Evolutionary conservation across 345 rosid genomes (phyloP), one percentile per base, ranked within the genome.

Genomic region (Populus davidiana): DNA sequence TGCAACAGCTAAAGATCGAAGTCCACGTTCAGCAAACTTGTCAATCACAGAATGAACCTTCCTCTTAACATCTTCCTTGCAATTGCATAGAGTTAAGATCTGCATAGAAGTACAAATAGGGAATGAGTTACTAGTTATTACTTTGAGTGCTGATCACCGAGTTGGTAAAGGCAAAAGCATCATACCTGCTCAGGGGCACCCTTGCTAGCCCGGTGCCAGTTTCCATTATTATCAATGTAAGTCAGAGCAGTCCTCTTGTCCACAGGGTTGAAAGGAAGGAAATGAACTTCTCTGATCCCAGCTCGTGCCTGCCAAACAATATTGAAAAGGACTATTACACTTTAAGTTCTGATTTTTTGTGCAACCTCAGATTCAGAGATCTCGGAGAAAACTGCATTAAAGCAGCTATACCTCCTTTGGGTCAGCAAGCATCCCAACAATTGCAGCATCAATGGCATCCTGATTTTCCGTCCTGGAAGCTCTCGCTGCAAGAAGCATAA

Each of bases 241-340:
- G 98, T 94, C 72, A 92, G 83, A 73, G 97, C 98, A 21, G 98
- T 94, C 81, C 97, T 90, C 89, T 94, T 94, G 70, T 94, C 97
- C 6, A 91, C 97, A 2, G 92, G 98, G 69, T 94, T 94, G 85
- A 94, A 94, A 33, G 98, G 98, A 64, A 94, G 63, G 81, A 94
- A 94, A 85, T 92, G 98, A 75, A 90, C 75, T 86, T 91, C 98
- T 41, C 88, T 63, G n/a, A 89, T 77, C 70, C 95, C 92, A 49
- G 92, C 91, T 73, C 98, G 86, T 67, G 98, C 97, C 95, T 91
- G 86, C 75, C 39, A 41, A 69, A 69, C 78, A 80, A 69, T 63
- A 27, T 71, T 12, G 27, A 64, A 36, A n/a, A 8, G 33, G 25
- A 47, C 49, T 41, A 29, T 23, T 3, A 50, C 23, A 50, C 23